Evolutionary conservation across 495 filamentous ascomycete species (phyloP).

Genomic region (Penicillium maclennaniae): DNA sequence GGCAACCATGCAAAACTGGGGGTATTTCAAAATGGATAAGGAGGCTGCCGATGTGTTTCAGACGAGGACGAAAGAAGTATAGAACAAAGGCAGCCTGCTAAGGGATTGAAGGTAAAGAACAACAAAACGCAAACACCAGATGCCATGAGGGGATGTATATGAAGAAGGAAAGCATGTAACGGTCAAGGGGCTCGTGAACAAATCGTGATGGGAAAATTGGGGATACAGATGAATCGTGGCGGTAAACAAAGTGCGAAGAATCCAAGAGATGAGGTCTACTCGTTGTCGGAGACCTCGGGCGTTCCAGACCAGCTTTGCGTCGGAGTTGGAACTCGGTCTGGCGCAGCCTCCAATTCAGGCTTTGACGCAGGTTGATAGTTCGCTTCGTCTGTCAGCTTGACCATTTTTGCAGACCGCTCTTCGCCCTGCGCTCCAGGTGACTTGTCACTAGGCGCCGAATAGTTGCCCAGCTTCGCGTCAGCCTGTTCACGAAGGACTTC

Average conservation of each 20-base stretch:
- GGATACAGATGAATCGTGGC: neutral
- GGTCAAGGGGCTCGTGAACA: conserved; percentile 15
- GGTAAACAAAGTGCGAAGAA: neutral
- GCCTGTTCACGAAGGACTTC: conserved; percentile 74
- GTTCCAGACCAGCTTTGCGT: conserved; percentile 30
- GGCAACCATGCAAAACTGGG: conserved; percentile 14
- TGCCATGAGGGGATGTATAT: conserved; percentile 30
- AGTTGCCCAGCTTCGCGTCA: conserved; percentile 48
- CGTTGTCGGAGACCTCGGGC: conserved; percentile 34
- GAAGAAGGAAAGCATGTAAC: conserved; percentile 12
- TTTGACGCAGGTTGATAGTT: conserved; percentile 35
- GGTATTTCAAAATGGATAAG: conserved; percentile 17
- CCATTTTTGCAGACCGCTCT: conserved; percentile 41
- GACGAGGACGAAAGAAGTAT: conserved; percentile 1
- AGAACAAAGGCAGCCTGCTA: conserved; percentile 6
- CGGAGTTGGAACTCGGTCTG: conserved; percentile 26
- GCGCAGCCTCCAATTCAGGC: conserved; percentile 36
- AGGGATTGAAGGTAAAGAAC: conserved; percentile 1
- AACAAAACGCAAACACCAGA: conserved; percentile 21
- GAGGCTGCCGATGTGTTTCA: neutral
- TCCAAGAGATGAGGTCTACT: conserved; percentile 19
- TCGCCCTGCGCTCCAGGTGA: conserved; percentile 17
- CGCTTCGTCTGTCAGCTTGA: conserved; percentile 34
- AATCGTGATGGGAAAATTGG: conserved; percentile 9
- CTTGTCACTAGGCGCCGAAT: conserved; percentile 5